Evolutionary conservation across 805 yeast genomes (phyloP), one percentile per base, ranked within the genome.

Genomic region (Yarrowia hollandica): DNA sequence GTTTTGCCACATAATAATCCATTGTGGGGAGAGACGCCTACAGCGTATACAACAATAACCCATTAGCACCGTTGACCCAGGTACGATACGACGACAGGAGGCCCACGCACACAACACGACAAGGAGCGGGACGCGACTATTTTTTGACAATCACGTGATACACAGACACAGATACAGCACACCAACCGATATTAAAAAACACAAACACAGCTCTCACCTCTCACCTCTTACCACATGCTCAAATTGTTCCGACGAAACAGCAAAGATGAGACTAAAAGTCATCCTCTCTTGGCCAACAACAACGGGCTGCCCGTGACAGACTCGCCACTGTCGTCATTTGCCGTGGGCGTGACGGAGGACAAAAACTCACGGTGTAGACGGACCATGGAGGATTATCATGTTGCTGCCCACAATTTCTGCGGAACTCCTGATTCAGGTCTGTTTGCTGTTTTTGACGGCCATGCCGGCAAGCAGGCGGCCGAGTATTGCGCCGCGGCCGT

Each of bases 371-470:
- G 86, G 63, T 91, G 83, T 69, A 78, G 99, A 60, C 82, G 86
- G 55, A 82, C 90, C 25, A 92, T 92, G 99, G 99, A 92, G 70
- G 99, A 92, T 71, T 94, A 92, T 7, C 98, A 92, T 71, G 88
- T 95, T 0, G 89, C 87, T 66, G 90, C 90, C 35, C 90, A 94
- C 64, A 90, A 91, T 74, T 91, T 88, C 75, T 94, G 91, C n/a
- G 96, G 89, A 65, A 57, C 58, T 10, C 64, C 66, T 1, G 97
- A 90, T 70, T 87, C 96, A 86, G 98, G 97, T 1, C 92, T 88
- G 69, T 90, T 92, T 79, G 98, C 95, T 15, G 80, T 92, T 0
- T 92, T 90, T 72, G 99, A 92, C 72, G 99, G 99, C 10, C 99
- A 92, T 73, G 98, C 98, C 1, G 99, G 99, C 19, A 83, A 83